Percentiles rank a stretch among this genome's conserved stretches.
Conservation (phyloP, 345 rosid species). For the Clarkia xantiana region DNA sequence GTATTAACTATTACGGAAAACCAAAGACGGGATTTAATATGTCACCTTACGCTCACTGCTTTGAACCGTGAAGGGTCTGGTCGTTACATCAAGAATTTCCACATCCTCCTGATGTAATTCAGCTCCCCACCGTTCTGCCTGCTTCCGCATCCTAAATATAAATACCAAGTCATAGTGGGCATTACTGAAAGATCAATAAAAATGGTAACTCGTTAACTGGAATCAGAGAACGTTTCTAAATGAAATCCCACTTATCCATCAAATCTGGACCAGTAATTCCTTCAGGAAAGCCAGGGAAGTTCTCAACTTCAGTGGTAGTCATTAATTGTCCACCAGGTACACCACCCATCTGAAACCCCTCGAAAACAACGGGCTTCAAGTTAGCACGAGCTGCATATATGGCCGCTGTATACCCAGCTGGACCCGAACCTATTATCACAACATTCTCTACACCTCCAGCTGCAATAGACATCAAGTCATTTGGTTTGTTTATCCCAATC, state of each 20-base stretch:
- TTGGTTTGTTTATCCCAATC: neutral
- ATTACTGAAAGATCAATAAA: neutral
- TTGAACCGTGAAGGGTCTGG: slow-evolving; percentile 58
- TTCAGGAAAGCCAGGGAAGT: slow-evolving; percentile 93
- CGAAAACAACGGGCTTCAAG: slow-evolving; percentile 90
- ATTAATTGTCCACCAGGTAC: slow-evolving; percentile 98
- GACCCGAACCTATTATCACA: slow-evolving; percentile 91
- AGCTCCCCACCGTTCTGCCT: slow-evolving; percentile 99
- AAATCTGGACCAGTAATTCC: slow-evolving; percentile 97
- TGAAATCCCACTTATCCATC: slow-evolving; percentile 57
- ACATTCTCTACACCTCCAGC: slow-evolving; percentile 67
- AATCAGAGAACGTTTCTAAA: neutral
- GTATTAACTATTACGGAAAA: neutral
- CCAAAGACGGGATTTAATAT: slow-evolving; percentile 1
- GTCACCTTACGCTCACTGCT: slow-evolving; percentile 88
- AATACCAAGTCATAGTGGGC: slow-evolving; percentile 4
- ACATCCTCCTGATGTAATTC: slow-evolving; percentile 88
- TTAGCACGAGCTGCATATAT: slow-evolving; percentile 98
- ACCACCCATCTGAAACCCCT: slow-evolving; percentile 93
- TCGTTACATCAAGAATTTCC: slow-evolving; percentile 54
- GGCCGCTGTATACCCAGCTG: slow-evolving; percentile 96
- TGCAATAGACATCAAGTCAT: slow-evolving; percentile 19
- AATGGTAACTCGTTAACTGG: neutral
- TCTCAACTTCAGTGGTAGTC: slow-evolving; percentile 98
- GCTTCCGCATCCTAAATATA: slow-evolving; percentile 62